These are phyloP conservation scores for Xylaria bambusicola DNA, from an alignment of 495 filamentous ascomycete species.

Conservation along the genomic window DNA sequence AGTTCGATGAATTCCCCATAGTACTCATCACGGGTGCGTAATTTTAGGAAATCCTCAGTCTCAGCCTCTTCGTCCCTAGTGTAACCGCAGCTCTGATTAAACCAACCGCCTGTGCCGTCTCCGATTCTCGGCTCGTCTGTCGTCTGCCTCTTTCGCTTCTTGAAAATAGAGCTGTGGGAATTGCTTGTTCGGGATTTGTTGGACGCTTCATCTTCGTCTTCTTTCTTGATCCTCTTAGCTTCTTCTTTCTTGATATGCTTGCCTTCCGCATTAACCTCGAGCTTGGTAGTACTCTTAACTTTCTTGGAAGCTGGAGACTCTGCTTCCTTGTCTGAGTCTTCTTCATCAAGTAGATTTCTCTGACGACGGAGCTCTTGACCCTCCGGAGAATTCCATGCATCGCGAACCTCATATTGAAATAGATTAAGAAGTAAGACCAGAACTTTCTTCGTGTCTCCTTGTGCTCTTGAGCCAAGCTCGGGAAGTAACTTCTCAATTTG, in stretches of 20 bases:
- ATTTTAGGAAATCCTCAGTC: slow-evolving; percentile 7
- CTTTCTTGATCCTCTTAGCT: neutral
- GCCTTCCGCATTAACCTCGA: no score
- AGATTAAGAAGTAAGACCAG: slow-evolving; percentile 28
- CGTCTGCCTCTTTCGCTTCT: slow-evolving; percentile 10
- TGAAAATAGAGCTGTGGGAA: neutral
- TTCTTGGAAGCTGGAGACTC: neutral
- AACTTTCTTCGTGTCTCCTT: slow-evolving; percentile 20
- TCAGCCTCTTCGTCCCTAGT: no score
- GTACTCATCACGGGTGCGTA: slow-evolving; percentile 19
- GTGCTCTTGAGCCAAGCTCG: slow-evolving; percentile 26
- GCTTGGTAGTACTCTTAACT: neutral
- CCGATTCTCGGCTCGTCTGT: neutral
- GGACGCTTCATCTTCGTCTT: neutral
- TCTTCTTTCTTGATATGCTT: no score
- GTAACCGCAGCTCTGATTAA: neutral
- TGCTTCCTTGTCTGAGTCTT: neutral
- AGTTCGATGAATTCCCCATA: slow-evolving; percentile 24
- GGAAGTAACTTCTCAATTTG: slow-evolving; percentile 32
- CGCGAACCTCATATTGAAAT: slow-evolving; percentile 24
- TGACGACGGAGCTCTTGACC: slow-evolving; percentile 17
- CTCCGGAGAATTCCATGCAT: slow-evolving; percentile 24
- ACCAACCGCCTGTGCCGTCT: neutral
- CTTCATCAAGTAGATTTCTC: slow-evolving; percentile 17
- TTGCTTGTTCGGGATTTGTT: no score